phyloP scores from a whole-genome alignment of 768 basidiomycete genomes.

The Kondoa subrosea region DNA sequence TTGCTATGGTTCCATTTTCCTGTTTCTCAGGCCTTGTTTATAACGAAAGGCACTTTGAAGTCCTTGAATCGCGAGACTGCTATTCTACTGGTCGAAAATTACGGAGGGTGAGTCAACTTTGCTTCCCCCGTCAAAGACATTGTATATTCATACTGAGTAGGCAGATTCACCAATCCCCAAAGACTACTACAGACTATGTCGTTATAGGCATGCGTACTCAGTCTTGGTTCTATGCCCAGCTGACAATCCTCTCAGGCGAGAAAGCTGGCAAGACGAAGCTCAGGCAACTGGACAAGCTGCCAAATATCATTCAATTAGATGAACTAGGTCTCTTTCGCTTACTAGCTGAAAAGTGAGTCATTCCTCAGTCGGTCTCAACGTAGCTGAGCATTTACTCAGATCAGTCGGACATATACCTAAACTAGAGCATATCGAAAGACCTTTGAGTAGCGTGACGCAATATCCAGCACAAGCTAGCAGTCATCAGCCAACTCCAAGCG shows the following conservation, averaged over 20 bases:
- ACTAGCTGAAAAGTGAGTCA: background rate
- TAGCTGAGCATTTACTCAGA: background rate
- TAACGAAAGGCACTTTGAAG: background rate
- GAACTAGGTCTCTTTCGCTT: background rate
- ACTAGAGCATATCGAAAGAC: background rate
- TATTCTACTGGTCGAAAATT: background rate
- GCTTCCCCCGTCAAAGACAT: background rate
- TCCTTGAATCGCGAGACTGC: background rate
- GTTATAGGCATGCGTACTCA: background rate
- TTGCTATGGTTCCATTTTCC: background rate
- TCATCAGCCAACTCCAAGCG: no score
- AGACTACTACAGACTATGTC: background rate
- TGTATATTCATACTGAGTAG: background rate
- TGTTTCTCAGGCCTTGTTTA: background rate
- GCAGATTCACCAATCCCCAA: background rate
- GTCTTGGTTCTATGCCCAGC: background rate
- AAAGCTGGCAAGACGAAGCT: background rate
- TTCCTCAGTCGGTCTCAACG: background rate
- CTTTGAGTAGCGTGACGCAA: background rate
- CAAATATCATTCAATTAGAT: background rate
- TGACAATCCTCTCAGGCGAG: background rate
- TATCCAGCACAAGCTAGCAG: no score
- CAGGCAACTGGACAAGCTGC: background rate
- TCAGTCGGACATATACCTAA: background rate
- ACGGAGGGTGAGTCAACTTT: background rate